These are phyloP conservation scores for Eucalyptus coolabah DNA, from an alignment of 345 rosid genomes.

Conservation along the genomic window DNA sequence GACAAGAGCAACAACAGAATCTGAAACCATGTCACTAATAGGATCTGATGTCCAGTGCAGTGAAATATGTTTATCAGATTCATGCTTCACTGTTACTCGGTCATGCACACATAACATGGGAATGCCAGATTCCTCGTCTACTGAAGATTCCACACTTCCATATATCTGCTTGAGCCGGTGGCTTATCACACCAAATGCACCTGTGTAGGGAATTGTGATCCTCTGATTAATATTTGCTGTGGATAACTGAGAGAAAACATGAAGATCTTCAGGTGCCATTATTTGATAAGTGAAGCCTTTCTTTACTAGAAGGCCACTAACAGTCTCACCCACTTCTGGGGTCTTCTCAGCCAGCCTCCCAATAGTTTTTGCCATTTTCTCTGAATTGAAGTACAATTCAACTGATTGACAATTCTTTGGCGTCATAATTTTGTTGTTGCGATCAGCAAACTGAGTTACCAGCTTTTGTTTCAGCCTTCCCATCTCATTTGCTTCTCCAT, in stretches of 20 bases:
- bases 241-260: constrained; percentile 87
- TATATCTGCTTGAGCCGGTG: constrained; percentile 84
- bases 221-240: constrained; percentile 80
- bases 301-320: constrained; percentile 80
- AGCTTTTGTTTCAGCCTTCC: constrained; percentile 90
- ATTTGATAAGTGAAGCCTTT: constrained; percentile 93
- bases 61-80: constrained; percentile 75
- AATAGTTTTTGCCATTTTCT: constrained; percentile 88
- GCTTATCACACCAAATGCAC: constrained; percentile 74
- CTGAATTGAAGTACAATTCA: constrained; percentile 74
- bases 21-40: constrained; percentile 86
- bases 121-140: constrained; percentile 66
- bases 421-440: constrained; percentile 70
- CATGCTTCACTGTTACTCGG: constrained; percentile 68
- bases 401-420: constrained; percentile 94
- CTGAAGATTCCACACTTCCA: constrained; percentile 67
- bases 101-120: constrained; percentile 58
- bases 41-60: constrained; percentile 88
- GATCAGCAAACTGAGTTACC: constrained; percentile 54
- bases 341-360: constrained; percentile 81
- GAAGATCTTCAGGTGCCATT: constrained; percentile 97
- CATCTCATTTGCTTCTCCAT: constrained; percentile 93
- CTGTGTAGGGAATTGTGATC: constrained; percentile 65
- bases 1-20: constrained; percentile 77
- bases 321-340: constrained; percentile 69